These are phyloP conservation scores for Rubus parviflorus DNA, from an alignment of 306 rosid species.

Conservation along the genomic window DNA sequence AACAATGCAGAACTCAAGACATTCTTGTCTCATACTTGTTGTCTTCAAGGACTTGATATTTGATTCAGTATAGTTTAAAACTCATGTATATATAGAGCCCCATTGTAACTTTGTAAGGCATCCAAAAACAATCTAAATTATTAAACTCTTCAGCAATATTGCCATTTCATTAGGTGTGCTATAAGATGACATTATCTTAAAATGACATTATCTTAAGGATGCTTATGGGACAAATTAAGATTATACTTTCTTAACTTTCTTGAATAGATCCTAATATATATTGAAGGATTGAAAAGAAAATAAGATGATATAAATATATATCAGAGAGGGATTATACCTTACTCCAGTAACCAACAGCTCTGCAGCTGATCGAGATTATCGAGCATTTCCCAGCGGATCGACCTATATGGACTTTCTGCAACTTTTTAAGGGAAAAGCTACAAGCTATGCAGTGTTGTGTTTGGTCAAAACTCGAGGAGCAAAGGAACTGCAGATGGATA, in stretches of 20 bases:
- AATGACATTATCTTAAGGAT: not conserved
- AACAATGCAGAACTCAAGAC: no score
- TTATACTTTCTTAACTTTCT: no score
- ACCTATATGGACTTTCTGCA: not conserved
- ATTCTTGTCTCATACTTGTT: no score
- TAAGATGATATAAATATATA: not conserved
- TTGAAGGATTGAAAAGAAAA: not conserved
- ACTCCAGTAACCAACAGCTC: not conserved
- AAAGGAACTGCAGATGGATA: not conserved
- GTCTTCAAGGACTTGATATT: no score
- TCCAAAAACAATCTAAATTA: no score
- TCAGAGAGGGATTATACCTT: not conserved
- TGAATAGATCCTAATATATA: not conserved
- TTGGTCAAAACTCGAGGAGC: not conserved
- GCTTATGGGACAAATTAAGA: not conserved
- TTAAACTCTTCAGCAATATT: no score
- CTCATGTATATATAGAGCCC: no score
- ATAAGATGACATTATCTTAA: not conserved
- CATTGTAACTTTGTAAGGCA: no score
- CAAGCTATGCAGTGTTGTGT: not conserved
- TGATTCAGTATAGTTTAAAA: no score
- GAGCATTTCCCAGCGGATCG: not conserved
- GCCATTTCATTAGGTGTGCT: not conserved
- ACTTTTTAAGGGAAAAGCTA: not conserved
- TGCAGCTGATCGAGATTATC: not conserved